Conservation (phyloP, 345 rosid species). For the Erucastrum elatum region DNA sequence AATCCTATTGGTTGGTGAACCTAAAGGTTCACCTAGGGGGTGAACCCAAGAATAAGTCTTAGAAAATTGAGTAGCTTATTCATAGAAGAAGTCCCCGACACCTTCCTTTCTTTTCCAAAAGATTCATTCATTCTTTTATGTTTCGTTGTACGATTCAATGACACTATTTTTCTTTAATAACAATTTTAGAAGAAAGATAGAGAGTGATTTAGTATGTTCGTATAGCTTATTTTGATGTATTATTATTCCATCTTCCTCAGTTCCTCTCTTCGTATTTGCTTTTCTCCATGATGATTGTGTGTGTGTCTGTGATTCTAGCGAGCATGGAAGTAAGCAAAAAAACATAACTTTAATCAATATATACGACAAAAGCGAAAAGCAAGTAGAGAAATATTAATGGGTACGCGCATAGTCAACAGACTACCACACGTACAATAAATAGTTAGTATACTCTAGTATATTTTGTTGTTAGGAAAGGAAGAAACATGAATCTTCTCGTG, state of each 20-base stretch:
- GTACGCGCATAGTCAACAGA: constrained; percentile 29
- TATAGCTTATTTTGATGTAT: constrained; percentile 30
- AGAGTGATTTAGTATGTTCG: not conserved
- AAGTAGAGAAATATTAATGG: constrained; percentile 19
- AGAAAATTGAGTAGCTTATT: constrained; percentile 23
- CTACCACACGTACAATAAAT: constrained; percentile 30
- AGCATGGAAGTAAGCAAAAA: constrained; percentile 40
- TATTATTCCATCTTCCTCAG: constrained; percentile 8
- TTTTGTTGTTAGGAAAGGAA: constrained; percentile 28
- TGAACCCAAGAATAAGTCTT: no score
- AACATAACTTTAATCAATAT: constrained; percentile 24
- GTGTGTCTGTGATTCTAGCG: constrained; percentile 29
- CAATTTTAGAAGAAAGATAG: constrained; percentile 2
- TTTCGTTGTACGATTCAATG: constrained; percentile 31
- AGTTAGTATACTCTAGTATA: not conserved
- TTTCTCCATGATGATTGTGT: constrained; percentile 32
- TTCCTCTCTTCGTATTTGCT: constrained; percentile 18
- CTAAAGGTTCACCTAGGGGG: no score
- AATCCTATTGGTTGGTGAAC: no score
- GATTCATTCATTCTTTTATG: constrained; percentile 37
- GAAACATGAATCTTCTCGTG: constrained; percentile 41
- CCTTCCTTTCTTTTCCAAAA: constrained; percentile 25
- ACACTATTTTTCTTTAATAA: constrained; percentile 25
- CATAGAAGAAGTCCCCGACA: constrained; percentile 41
- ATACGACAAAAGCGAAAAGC: constrained; percentile 24